Base-by-base conservation (phyloP, 2,329 filamentous ascomycete genomes). In the Didymosphaeria variabile region DNA sequence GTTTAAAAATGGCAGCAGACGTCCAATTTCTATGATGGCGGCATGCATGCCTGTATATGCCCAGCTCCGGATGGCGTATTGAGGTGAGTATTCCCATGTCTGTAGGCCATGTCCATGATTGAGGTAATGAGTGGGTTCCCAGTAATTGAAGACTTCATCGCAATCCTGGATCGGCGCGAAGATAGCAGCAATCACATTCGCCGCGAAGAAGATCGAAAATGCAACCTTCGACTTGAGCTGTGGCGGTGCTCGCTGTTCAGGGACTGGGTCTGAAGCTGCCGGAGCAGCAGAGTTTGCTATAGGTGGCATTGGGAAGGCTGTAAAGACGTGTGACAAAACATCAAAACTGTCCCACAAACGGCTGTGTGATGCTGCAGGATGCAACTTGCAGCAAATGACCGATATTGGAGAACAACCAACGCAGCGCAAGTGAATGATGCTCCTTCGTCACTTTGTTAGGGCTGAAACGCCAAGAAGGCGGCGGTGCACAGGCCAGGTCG, bases 101-200 rank as follows among this genome's bases (percentile, higher is more conserved):
- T 99, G 94, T 54, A 97, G 84, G 42, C 94, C 95, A 74, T 97
- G 94, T 70, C 92, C 92, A 82, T 97, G 93, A 61, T 89, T 91
- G 31, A 99, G 86, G 79, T 97, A 99, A 79, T 99, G 95, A 0
- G 94, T 89, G 0, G 95, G 94, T 73, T 99, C 95, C 93, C 94
- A 99, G 83, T 97, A 99, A 78, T 99, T 99, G 86, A 97, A 99
- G 12, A 94, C 94, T 82, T 99, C 95, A 72, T 99, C 95, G 77
- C 95, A 99, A 79, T 99, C 95, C 77, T 97, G 94, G 67, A 99
- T 97, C 0, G 95, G 95, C 1, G 93, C 90, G 76, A 90, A 94
- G 34, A 91, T 73, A 12, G 94, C 95, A 7, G 94, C 91, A 23
- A 94, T 71, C 19, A 91, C 67, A 74, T 93, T 93, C 66, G 91